Base-by-base conservation (phyloP, 176 grass and related monocot species). In the Carex pumila region DNA sequence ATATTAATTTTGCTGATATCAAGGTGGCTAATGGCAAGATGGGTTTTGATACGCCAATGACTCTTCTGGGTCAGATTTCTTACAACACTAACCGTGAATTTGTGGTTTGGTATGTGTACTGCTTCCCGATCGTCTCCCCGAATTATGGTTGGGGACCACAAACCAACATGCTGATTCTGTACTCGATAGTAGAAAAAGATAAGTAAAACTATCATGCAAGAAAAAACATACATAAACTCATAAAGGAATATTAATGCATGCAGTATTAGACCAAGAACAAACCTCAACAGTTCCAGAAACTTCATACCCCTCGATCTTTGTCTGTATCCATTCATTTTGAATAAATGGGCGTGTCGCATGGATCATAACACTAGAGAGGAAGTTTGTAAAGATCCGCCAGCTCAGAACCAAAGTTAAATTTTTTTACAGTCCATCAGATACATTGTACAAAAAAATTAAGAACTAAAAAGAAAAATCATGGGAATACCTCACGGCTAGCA, bases 131-230 rank as follows among this genome's bases (percentile, higher is more conserved):
- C 96, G 67, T 94, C 96, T 45, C 93, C 96, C 92, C 96, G 84
- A 89, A 99, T 93, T 69, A 95, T 74, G 83, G 96, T 99, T 61
- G 96, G 93, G 59, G 93, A 94, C 96, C 93, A 99, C 93, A 85
- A 90, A 80, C 96, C 96, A 45, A 99, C 96, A 93, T 95, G 96
- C 96, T 99, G 89, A 93, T 95, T 93, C 96, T 99, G 89, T 88
- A 85, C 88, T 87, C 52, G 9, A 89, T 85, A 86, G 65, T 22
- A 34, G 81, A 70, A 53, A 67, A 3, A 84, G 71, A 84, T 8
- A 79, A 36, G 47, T 80, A 19, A 47, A 47, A 11, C 30, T 64
- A 41, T 34, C 34, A 36, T 85, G 9, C 13, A 53, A 76, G 52
- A 85, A 74, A 71, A 85, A 3, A 15, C 22, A 45, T 32, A 71